Percentiles rank a stretch among this genome's conserved stretches.
Evolutionary conservation across 441 rosid genomes (phyloP).

Genomic region (Croton setiger): DNA sequence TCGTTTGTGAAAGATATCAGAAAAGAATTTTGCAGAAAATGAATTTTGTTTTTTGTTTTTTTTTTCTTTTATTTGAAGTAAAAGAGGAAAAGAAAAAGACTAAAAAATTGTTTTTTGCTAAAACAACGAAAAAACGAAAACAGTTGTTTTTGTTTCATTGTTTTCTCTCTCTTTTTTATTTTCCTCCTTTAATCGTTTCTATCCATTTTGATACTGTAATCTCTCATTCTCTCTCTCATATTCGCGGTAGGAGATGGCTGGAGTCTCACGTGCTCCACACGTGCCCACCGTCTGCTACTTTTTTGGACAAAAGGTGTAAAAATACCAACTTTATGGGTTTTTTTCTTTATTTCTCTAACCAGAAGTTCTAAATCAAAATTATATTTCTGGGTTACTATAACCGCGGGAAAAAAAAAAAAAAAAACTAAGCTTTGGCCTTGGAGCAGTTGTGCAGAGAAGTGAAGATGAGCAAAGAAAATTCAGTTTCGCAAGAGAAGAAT

Average conservation of each 20-base stretch:
- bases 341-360: slow-evolving; percentile 2
- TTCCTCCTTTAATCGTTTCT: neutral
- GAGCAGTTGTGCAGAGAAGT: neutral
- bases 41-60: neutral
- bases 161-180: slow-evolving; percentile 1
- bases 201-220: slow-evolving; percentile 15
- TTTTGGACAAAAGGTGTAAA: neutral
- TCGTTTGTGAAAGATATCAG: neutral
- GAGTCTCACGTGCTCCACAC: slow-evolving; percentile 18
- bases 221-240: neutral
- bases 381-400: neutral
- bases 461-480: slow-evolving; percentile 31
- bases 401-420: neutral
- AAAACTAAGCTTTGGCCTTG: neutral
- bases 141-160: slow-evolving; percentile 3
- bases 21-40: neutral
- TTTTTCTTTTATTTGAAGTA: slow-evolving; percentile 6
- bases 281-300: slow-evolving; percentile 12
- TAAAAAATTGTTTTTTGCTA: slow-evolving; percentile 8
- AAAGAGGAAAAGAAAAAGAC: neutral
- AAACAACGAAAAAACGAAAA: slow-evolving; percentile 18
- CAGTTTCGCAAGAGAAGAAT: slow-evolving; percentile 23
- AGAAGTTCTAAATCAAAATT: slow-evolving; percentile 2
- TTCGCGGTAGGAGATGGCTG: slow-evolving; percentile 16
- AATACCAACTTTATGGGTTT: neutral